These are phyloP conservation scores for Laburnicola sp. DNA, from an alignment of 2,329 filamentous ascomycete genomes.

Conservation along the genomic window DNA sequence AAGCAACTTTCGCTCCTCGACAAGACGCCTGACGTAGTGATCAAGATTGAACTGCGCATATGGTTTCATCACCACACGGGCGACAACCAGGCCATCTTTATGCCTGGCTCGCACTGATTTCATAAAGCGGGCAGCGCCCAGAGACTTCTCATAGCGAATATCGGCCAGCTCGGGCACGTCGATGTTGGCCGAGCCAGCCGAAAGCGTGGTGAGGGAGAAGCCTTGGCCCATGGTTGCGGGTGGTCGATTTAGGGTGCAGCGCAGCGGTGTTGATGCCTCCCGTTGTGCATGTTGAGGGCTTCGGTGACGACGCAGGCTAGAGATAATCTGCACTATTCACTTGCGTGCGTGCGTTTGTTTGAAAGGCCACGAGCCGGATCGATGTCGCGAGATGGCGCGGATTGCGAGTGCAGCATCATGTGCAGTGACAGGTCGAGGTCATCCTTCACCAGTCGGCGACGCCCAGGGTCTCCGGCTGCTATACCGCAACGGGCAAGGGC, in stretches of 20 bases:
- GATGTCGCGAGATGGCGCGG: background rate
- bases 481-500: conserved; percentile 24
- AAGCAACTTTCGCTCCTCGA: conserved; percentile 75
- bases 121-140: conserved; percentile 93
- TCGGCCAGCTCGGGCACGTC: conserved; percentile 91
- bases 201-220: conserved; percentile 90
- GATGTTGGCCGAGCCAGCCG: conserved; percentile 88
- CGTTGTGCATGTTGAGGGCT: conserved; percentile 32
- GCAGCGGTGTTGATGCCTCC: conserved; percentile 28
- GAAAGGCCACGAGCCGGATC: background rate
- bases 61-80: conserved; percentile 93
- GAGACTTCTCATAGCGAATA: conserved; percentile 85
- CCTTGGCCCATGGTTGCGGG: conserved; percentile 79
- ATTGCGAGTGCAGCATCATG: conserved; percentile 14
- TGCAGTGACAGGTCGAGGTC: conserved; percentile 23
- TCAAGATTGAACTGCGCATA: conserved; percentile 80
- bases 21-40: conserved; percentile 74
- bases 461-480: conserved; percentile 16
- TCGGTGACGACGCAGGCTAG: background rate
- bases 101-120: conserved; percentile 92
- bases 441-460: conserved; percentile 13
- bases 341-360: background rate
- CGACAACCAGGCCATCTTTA: conserved; percentile 86
- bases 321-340: background rate
- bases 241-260: conserved; percentile 21